A percentile compares a stretch with the other conserved stretches of the same genome.
Evolutionary conservation across 495 filamentous ascomycete genomes (phyloP).

Genomic region (Xylaria curta): DNA sequence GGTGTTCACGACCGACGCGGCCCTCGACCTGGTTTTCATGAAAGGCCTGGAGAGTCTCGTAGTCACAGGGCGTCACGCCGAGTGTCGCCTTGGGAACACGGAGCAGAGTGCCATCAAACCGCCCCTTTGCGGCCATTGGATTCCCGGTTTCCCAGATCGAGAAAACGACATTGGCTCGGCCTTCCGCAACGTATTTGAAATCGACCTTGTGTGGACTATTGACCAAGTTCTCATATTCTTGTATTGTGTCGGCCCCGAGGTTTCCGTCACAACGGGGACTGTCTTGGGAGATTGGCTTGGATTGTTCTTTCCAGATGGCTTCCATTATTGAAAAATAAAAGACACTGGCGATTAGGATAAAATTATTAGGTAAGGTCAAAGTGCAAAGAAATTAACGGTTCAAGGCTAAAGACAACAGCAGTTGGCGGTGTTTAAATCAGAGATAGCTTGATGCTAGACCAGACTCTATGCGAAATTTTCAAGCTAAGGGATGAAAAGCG

Average conservation of each 20-base stretch:
- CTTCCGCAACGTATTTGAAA: slow-evolving; percentile 59
- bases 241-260: slow-evolving; percentile 15
- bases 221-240: slow-evolving; percentile 33
- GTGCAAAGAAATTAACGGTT: not conserved
- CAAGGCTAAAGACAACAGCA: not conserved
- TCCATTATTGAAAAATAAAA: not conserved
- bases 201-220: slow-evolving; percentile 31
- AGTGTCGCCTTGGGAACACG: slow-evolving; percentile 67
- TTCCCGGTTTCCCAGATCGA: slow-evolving; percentile 52
- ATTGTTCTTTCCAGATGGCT: slow-evolving; percentile 36
- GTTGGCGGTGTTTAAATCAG: not conserved
- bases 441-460: not conserved
- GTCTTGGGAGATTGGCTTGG: slow-evolving; percentile 33
- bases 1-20: slow-evolving; percentile 61
- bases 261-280: slow-evolving; percentile 2
- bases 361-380: not conserved
- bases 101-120: slow-evolving; percentile 60
- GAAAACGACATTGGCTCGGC: slow-evolving; percentile 76
- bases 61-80: slow-evolving; percentile 58
- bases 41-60: slow-evolving; percentile 61
- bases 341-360: slow-evolving; percentile 9
- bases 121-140: slow-evolving; percentile 27
- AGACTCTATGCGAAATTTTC: not conserved
- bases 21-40: slow-evolving; percentile 64
- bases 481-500: not conserved